Conservation (phyloP, 768 basidiomycete genomes). For the Omphalotus guepiniiformis region DNA sequence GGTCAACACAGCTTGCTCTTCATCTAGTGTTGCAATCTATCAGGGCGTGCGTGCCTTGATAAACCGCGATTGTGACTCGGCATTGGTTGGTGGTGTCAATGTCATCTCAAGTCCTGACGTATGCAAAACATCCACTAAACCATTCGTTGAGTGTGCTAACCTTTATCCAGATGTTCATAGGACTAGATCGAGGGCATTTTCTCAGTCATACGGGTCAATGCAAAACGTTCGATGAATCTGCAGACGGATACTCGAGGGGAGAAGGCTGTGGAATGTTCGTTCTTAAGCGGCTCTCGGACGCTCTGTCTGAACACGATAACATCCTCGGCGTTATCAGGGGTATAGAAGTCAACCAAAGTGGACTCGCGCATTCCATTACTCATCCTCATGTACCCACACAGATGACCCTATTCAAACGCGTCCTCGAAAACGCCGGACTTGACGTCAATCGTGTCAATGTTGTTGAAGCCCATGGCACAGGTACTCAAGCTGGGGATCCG, state of each 20-base stretch:
- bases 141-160: constrained; percentile 6
- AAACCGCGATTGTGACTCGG: constrained; percentile 61
- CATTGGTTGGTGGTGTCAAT: constrained; percentile 74
- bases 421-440: constrained; percentile 43
- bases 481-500: constrained; percentile 67
- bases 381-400: constrained; percentile 67
- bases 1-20: constrained; percentile 73
- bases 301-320: constrained; percentile 59
- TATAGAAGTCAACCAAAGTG: constrained; percentile 70
- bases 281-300: constrained; percentile 66
- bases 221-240: constrained; percentile 65
- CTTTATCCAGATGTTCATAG: constrained; percentile 55
- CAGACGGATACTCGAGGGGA: constrained; percentile 68
- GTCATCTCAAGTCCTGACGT: constrained; percentile 69
- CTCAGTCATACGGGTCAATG: constrained; percentile 63
- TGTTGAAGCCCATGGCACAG: constrained; percentile 74
- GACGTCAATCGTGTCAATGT: constrained; percentile 47
- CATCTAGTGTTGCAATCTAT: constrained; percentile 63
- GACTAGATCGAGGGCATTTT: constrained; percentile 66
- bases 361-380: constrained; percentile 62
- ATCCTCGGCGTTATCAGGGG: constrained; percentile 68
- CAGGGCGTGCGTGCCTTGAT: constrained; percentile 64
- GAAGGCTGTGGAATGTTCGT: constrained; percentile 74
- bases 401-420: constrained; percentile 43
- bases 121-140: constrained; percentile 19